Percentiles rank a stretch among this genome's conserved stretches.
phyloP scores from a whole-genome alignment of 345 rosid genomes.

The Dipteronia dyeriana region DNA sequence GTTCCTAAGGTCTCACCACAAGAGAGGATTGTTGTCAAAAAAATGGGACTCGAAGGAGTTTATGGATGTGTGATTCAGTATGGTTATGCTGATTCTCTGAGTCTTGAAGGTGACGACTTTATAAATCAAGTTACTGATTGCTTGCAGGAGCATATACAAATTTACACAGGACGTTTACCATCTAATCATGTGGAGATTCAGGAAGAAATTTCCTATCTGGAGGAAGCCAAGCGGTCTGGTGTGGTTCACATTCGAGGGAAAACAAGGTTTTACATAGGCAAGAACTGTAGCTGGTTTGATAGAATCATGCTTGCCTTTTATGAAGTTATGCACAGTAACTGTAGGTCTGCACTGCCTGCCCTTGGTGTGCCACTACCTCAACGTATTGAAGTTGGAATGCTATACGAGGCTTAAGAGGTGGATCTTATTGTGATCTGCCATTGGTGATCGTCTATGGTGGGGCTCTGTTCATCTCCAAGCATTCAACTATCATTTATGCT shows the following conservation, averaged over 20 bases:
- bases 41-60: conserved; percentile 45
- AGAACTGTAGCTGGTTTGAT: conserved; percentile 52
- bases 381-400: conserved; percentile 66
- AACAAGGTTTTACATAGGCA: conserved; percentile 56
- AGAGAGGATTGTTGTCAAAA: conserved; percentile 47
- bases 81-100: conserved; percentile 66
- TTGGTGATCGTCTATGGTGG: not conserved
- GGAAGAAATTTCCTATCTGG: conserved; percentile 42
- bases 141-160: conserved; percentile 39
- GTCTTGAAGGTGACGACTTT: conserved; percentile 54
- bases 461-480: not conserved
- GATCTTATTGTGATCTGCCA: not conserved
- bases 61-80: conserved; percentile 61
- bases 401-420: conserved; percentile 51
- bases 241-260: conserved; percentile 62
- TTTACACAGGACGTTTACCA: conserved; percentile 1
- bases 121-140: conserved; percentile 46
- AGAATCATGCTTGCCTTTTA: conserved; percentile 56
- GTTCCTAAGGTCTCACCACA: conserved; percentile 60
- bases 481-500: not conserved
- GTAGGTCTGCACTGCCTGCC: conserved; percentile 64
- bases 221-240: conserved; percentile 46
- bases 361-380: conserved; percentile 51
- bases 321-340: conserved; percentile 59
- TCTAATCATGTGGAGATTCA: conserved; percentile 20